Evolutionary conservation across 768 basidiomycete genomes (phyloP), one percentile per base, ranked within the genome.

Genomic region (Cytidiella melzeri): DNA sequence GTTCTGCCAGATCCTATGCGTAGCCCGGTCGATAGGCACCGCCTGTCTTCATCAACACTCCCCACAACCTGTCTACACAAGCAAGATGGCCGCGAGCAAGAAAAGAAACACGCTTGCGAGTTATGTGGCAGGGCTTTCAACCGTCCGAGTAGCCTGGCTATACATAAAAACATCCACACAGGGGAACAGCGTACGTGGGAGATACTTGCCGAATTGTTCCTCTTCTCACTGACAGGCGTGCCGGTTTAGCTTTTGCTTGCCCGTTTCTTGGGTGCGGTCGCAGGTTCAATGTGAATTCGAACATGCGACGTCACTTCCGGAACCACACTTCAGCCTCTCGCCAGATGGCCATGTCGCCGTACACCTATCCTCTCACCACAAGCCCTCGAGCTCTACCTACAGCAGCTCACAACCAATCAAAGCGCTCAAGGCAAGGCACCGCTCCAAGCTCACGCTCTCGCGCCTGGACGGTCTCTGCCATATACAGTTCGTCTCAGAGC

Each of bases 221-320:
- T n/a, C 46, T 7, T 7, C 30, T 15, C 30, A 34, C 30, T 34
- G 30, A 34, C 30, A 34, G 30, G 30, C 30, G 9, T 15, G 30
- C 15, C 30, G 15, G 7, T 34, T 34, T 34, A 85, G 88, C 86
- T 18, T 87, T 84, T 67, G 72, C 76, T 37, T 90, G 87, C 57
- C 84, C 84, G 4, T 84, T 72, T 71, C 83, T 81, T 4, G 76
- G 80, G 37, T 89, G 87, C 61, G 83, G 82, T 36, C 75, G 84
- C 27, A 78, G 83, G 52, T 90, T 90, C 67, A 89, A 87, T 55
- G 88, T 88, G 43, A 87, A 87, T 61, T 87, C 84, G 0, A 91
- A 90, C 63, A 90, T 89, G 87, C 76, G 87, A 24, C 72, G 87
- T 4, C 87, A 90, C 58, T 83, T 81, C 61, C 73, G 85, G 40